These are phyloP conservation scores for Colletotrichum sp. DNA, from an alignment of 2,329 filamentous ascomycete species.

Conservation along the genomic window DNA sequence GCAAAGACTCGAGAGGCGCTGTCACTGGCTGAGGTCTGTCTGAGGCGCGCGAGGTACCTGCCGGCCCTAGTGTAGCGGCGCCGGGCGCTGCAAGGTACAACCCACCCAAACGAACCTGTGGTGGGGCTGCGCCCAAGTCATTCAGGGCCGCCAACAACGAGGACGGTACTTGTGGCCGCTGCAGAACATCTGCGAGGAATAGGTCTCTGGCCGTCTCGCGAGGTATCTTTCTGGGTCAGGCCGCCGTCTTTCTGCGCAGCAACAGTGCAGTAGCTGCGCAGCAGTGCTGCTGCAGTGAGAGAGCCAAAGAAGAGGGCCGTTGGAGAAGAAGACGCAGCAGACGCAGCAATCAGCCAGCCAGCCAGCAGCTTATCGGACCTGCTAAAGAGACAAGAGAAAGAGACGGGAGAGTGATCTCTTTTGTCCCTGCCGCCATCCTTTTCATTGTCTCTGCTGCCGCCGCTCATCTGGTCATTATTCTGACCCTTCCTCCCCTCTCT, in stretches of 20 bases:
- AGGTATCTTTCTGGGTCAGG: neutral
- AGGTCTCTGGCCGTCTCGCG: neutral
- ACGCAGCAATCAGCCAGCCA: neutral
- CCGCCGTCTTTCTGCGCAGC: neutral
- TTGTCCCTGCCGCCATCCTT: neutral
- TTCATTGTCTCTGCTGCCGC: neutral
- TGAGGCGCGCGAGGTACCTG: neutral
- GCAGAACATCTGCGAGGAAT: neutral
- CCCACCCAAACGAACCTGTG: slow-evolving; percentile 9
- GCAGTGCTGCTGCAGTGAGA: neutral
- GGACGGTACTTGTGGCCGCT: neutral
- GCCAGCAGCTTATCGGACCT: neutral
- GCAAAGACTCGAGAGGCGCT: neutral
- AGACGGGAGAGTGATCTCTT: neutral
- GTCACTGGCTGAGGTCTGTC: neutral
- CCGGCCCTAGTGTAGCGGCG: neutral
- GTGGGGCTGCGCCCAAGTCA: neutral
- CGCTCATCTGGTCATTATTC: neutral
- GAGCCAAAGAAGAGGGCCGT: neutral
- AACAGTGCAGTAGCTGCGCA: neutral
- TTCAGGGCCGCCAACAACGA: neutral
- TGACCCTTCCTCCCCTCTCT: neutral
- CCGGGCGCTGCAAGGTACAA: slow-evolving; percentile 7
- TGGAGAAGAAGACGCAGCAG: neutral
- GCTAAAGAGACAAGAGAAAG: neutral